Evolutionary conservation across 257 asterid genomes (phyloP).

Genomic region (Primulina huaijiensis): DNA sequence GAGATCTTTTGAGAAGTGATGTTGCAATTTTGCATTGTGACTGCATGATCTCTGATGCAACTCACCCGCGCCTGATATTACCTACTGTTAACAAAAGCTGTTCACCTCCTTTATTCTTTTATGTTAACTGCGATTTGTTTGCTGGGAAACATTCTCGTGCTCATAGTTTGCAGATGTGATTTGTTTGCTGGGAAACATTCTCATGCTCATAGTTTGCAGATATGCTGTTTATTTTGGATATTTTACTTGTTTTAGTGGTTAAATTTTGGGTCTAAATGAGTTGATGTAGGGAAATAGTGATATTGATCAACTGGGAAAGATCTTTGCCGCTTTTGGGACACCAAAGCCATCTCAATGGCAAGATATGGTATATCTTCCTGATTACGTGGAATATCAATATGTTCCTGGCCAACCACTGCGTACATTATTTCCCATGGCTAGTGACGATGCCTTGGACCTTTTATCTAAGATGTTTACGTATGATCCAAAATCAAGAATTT

Average conservation of each 20-base stretch:
- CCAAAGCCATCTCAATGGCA: conserved; percentile 91
- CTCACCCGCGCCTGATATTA: background rate
- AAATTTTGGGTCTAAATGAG: conserved; percentile 23
- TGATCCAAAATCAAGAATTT: conserved; percentile 87
- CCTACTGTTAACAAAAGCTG: background rate
- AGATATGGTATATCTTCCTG: conserved; percentile 89
- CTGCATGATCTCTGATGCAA: background rate
- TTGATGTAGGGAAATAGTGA: conserved; percentile 78
- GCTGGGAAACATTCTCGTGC: background rate
- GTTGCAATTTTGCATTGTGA: background rate
- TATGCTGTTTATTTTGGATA: background rate
- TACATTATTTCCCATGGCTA: conserved; percentile 86
- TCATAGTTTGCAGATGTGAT: background rate
- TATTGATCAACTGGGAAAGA: conserved; percentile 96
- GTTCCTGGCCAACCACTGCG: conserved; percentile 60
- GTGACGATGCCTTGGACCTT: conserved; percentile 87
- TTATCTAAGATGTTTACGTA: conserved; percentile 81
- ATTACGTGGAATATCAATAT: conserved; percentile 76
- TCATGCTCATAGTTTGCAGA: background rate
- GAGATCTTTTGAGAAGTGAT: background rate
- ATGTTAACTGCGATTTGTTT: background rate
- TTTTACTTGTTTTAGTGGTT: background rate
- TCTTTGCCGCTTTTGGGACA: conserved; percentile 92
- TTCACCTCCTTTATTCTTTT: background rate
- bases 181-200: background rate